These are phyloP conservation scores for Botryotinia narcissicola DNA, from an alignment of 2,329 filamentous ascomycete genomes.

Conservation along the genomic window DNA sequence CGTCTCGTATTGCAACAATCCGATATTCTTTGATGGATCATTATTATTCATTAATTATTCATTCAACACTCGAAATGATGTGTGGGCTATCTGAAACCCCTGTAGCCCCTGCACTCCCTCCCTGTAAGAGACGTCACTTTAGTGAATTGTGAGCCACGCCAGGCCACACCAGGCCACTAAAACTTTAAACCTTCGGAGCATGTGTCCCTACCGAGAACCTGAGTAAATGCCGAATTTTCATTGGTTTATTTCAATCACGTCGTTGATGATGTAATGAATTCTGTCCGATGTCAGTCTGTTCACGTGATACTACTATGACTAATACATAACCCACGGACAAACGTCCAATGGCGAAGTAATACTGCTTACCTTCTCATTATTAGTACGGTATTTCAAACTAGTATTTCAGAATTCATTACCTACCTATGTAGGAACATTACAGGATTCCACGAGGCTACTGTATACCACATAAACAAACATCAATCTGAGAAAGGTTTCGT, in stretches of 20 bases:
- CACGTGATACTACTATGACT: accelerated
- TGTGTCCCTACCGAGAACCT: neutral
- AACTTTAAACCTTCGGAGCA: neutral
- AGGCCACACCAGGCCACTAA: no score
- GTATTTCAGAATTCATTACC: no score
- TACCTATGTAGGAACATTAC: no score
- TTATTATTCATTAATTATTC: neutral
- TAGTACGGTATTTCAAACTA: no score
- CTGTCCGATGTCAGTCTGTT: accelerated
- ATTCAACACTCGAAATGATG: neutral
- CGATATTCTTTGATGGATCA: neutral
- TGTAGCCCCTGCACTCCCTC: neutral
- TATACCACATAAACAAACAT: no score
- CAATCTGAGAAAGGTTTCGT: no score
- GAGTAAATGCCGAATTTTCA: neutral
- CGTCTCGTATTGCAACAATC: neutral
- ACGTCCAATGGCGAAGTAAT: no score
- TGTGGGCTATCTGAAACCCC: neutral
- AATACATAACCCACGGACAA: neutral
- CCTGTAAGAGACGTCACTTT: conserved; percentile 7
- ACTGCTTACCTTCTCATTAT: no score
- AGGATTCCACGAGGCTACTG: no score
- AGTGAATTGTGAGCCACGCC: neutral
- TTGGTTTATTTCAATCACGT: neutral
- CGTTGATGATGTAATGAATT: neutral